Percentiles rank a stretch among this genome's conserved stretches.
Evolutionary conservation across 345 rosid species (phyloP).

Genomic region (Linum tenue): DNA sequence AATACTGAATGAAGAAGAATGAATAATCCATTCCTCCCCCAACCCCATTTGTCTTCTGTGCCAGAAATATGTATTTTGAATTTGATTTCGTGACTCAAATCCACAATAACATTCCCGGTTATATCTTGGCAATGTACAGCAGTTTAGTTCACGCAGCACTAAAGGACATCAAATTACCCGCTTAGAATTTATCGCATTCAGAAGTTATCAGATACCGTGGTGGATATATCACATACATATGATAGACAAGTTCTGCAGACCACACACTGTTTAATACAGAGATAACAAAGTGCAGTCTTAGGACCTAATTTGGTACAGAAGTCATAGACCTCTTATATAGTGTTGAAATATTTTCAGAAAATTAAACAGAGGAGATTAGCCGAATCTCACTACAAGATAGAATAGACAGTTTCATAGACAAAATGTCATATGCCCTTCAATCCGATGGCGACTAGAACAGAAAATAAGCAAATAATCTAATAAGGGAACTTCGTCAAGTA

Average conservation of each 20-base stretch:
- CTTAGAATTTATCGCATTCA: too few relatives aligned
- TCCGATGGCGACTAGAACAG: neutral
- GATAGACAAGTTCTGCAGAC: too few relatives aligned
- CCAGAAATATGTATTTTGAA: too few relatives aligned
- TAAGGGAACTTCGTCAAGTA: conserved; percentile 8
- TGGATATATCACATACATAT: too few relatives aligned
- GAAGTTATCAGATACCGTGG: too few relatives aligned
- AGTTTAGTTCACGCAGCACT: neutral
- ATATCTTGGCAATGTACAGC: neutral
- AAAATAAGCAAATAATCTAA: neutral
- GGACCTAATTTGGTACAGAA: neutral
- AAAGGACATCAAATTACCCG: neutral
- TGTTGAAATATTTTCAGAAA: too few relatives aligned
- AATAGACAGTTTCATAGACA: neutral
- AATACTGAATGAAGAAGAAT: neutral
- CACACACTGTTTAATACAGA: neutral
- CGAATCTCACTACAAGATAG: neutral
- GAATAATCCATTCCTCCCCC: too few relatives aligned
- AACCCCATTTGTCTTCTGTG: too few relatives aligned
- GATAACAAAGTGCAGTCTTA: neutral
- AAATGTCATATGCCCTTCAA: neutral
- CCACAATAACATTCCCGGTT: neutral
- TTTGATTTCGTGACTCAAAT: neutral
- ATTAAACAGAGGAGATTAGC: neutral
- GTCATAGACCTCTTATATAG: neutral